phyloP scores from a whole-genome alignment of 176 grass and related monocot genomes.

The Avena eriantha region DNA sequence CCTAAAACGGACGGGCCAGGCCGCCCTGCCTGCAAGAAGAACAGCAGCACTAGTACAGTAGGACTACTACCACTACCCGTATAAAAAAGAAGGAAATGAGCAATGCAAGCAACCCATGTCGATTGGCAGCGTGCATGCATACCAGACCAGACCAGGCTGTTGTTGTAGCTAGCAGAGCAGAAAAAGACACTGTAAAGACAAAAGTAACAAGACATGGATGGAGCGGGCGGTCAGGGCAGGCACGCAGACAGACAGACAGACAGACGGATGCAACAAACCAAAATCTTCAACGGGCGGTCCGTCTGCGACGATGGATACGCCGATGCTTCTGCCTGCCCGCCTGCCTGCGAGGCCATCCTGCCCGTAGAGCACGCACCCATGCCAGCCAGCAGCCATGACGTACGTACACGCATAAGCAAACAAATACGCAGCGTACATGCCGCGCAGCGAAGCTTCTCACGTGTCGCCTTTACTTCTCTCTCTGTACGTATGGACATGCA shows the following conservation, averaged over 20 bases:
- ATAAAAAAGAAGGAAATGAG: no score
- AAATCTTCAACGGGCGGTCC: not conserved
- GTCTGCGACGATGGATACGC: not conserved
- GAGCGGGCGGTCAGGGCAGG: no score
- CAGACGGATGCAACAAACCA: not conserved
- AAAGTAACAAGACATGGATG: not conserved
- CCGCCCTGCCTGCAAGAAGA: not conserved
- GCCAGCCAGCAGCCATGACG: not conserved
- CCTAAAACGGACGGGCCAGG: not conserved
- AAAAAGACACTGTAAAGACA: not conserved
- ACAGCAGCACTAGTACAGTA: not conserved
- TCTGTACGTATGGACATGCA: not conserved
- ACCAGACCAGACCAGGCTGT: not conserved
- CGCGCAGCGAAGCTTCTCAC: slow-evolving; percentile 50
- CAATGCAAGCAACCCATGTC: slow-evolving; percentile 13
- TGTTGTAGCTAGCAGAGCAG: not conserved
- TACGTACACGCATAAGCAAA: not conserved
- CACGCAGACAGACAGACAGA: not conserved
- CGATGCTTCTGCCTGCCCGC: not conserved
- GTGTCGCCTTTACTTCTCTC: not conserved
- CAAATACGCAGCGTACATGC: not conserved
- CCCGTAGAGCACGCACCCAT: not conserved
- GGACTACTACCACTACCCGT: not conserved
- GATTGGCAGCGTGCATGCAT: slow-evolving; percentile 13
- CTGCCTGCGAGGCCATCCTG: not conserved